Evolutionary conservation across 306 rosid species (phyloP).

Genomic region (Fragaria vesca): DNA sequence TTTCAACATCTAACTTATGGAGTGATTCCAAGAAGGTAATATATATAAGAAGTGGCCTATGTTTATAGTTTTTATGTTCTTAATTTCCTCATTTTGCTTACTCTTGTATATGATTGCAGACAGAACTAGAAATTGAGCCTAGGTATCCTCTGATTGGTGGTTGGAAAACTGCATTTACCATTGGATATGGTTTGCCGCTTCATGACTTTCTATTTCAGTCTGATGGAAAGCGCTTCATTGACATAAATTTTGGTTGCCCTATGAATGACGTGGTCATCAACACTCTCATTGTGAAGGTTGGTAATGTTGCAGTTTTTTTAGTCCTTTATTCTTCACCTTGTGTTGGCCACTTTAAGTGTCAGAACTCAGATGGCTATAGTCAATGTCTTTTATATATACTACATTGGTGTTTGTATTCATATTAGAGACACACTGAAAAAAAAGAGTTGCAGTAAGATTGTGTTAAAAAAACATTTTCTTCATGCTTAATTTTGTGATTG

Average conservation of each 20-base stretch:
- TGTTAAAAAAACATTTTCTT: constrained; percentile 9
- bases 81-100: constrained; percentile 25
- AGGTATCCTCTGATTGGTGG: constrained; percentile 97
- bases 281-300: constrained; percentile 76
- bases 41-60: not conserved
- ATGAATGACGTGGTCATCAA: constrained; percentile 76
- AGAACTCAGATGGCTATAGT: not conserved
- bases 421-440: constrained; percentile 6
- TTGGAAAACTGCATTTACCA: constrained; percentile 88
- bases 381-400: not conserved
- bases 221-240: constrained; percentile 75
- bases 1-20: constrained; percentile 96
- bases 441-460: constrained; percentile 19
- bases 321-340: not conserved
- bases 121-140: constrained; percentile 86
- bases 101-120: constrained; percentile 46
- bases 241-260: constrained; percentile 79
- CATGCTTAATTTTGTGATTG: constrained; percentile 24
- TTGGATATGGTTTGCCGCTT: constrained; percentile 94
- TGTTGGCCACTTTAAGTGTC: not conserved
- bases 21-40: constrained; percentile 83
- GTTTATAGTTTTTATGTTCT: not conserved
- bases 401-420: not conserved
- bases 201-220: constrained; percentile 68
- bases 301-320: not conserved